Conservation (phyloP, 106 monocot genomes). For the Posidonia australis region DNA sequence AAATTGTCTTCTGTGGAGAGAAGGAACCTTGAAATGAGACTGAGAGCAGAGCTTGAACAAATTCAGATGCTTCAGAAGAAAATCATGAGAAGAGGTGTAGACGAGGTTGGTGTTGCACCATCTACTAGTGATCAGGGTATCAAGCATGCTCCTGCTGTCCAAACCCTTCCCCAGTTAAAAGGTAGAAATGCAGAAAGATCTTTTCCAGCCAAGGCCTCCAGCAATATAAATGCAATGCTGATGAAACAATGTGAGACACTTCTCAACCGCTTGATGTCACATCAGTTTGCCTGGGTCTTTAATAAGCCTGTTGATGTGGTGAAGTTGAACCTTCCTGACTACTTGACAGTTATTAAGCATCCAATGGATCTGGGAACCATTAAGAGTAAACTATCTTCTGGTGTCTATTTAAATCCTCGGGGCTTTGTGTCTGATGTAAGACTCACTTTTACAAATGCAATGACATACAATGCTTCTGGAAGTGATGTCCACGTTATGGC, state of each 20-base stretch:
- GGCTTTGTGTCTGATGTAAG: slow-evolving; percentile 17
- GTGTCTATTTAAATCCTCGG: slow-evolving; percentile 6
- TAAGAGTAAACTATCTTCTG: slow-evolving; percentile 12
- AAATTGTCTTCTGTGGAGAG: slow-evolving; percentile 13
- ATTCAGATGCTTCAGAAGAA: slow-evolving; percentile 20
- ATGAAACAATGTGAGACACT: slow-evolving; percentile 21
- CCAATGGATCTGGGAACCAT: slow-evolving; percentile 30
- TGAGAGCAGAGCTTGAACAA: slow-evolving; percentile 14
- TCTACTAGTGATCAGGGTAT: background rate
- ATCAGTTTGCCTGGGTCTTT: slow-evolving; percentile 17
- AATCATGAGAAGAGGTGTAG: background rate
- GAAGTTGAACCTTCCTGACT: slow-evolving; percentile 23
- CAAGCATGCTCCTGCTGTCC: background rate
- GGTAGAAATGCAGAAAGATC: background rate
- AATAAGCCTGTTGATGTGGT: slow-evolving; percentile 22
- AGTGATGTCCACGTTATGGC: slow-evolving; percentile 26
- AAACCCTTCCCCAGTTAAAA: slow-evolving; percentile 7
- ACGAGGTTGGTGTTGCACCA: slow-evolving; percentile 3
- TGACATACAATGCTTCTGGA: slow-evolving; percentile 21
- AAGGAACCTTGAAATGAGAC: slow-evolving; percentile 5
- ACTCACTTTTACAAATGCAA: slow-evolving; percentile 21
- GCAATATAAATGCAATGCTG: background rate
- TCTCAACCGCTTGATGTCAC: slow-evolving; percentile 16
- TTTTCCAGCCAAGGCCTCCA: background rate
- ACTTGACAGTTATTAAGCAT: slow-evolving; percentile 18